Evolutionary conservation across 2,329 filamentous ascomycete species (phyloP).

Genomic region (Phyllosticta capitalensis): DNA sequence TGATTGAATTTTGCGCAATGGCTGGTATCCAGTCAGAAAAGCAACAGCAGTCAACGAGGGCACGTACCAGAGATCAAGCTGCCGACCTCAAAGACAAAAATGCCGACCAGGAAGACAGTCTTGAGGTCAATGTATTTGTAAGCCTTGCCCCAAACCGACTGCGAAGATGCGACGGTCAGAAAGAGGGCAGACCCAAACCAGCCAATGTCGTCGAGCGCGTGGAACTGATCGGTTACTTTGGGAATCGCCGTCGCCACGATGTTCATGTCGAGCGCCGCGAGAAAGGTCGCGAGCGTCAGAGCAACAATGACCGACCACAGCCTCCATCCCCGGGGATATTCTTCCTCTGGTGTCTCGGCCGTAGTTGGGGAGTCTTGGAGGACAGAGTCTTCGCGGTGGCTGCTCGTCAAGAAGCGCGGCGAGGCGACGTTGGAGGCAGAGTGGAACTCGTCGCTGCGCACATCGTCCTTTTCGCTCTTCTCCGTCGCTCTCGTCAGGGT

Average conservation of each 20-base stretch:
- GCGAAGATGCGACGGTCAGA: constrained; percentile 36
- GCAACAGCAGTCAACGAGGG: background rate
- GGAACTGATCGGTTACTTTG: constrained; percentile 20
- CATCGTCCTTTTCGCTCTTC: background rate
- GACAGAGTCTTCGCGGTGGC: background rate
- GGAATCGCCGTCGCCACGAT: constrained; percentile 23
- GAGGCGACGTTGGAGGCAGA: background rate
- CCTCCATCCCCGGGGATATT: background rate
- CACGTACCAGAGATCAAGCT: constrained; percentile 39
- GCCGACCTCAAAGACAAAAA: constrained; percentile 43
- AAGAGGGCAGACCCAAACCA: constrained; percentile 35
- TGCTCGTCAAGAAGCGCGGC: background rate
- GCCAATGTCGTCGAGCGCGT: constrained; percentile 21
- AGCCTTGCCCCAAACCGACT: constrained; percentile 37
- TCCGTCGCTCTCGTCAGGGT: background rate
- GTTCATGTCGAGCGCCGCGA: background rate
- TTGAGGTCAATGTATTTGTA: constrained; percentile 35
- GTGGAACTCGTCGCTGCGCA: background rate
- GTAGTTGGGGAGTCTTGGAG: background rate
- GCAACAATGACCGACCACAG: background rate
- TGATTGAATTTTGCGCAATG: constrained; percentile 20
- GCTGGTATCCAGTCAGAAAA: background rate
- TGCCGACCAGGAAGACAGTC: constrained; percentile 21
- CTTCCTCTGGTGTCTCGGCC: background rate
- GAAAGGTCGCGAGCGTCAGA: background rate